Conservation (phyloP, 495 filamentous ascomycete species). For the Poronia punctata region DNA sequence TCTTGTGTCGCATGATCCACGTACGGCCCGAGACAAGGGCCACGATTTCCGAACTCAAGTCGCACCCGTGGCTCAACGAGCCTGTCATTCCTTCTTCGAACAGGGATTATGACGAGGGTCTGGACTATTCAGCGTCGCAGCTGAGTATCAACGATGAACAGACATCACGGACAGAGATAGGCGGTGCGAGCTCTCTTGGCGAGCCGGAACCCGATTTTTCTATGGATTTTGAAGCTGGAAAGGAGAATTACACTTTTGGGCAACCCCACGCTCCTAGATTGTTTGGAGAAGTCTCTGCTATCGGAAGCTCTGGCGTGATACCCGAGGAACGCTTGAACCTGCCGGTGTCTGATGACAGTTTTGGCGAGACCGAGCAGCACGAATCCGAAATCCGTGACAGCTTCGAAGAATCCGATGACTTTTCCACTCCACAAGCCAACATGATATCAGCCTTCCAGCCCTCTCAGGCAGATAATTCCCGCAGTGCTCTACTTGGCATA, state of each 20-base stretch:
- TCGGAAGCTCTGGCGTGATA: constrained; percentile 52
- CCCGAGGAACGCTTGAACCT: constrained; percentile 38
- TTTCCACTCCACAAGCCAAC: constrained; percentile 26
- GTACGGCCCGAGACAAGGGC: constrained; percentile 62
- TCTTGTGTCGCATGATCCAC: constrained; percentile 70
- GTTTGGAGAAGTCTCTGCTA: constrained; percentile 77
- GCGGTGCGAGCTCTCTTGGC: constrained; percentile 7
- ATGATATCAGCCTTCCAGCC: constrained; percentile 18
- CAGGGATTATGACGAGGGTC: constrained; percentile 39
- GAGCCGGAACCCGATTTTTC: constrained; percentile 15
- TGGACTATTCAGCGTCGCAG: constrained; percentile 56
- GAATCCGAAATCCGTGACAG: constrained; percentile 36
- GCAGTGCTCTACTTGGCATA: constrained; percentile 28
- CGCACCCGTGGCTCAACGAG: constrained; percentile 60
- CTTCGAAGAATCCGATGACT: constrained; percentile 30
- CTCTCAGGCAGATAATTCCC: constrained; percentile 23
- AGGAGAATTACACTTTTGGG: constrained; percentile 36
- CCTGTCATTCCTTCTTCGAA: constrained; percentile 10
- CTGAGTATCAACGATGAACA: constrained; percentile 51
- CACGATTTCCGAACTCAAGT: constrained; percentile 53
- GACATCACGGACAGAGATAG: background rate
- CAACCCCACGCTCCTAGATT: constrained; percentile 45
- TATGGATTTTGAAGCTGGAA: constrained; percentile 30
- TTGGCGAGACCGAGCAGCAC: constrained; percentile 26
- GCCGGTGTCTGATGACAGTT: constrained; percentile 26